Evolutionary conservation across 257 asterid genomes (phyloP), one percentile per base, ranked within the genome.

Genomic region (Parsonsia alboflavescens): DNA sequence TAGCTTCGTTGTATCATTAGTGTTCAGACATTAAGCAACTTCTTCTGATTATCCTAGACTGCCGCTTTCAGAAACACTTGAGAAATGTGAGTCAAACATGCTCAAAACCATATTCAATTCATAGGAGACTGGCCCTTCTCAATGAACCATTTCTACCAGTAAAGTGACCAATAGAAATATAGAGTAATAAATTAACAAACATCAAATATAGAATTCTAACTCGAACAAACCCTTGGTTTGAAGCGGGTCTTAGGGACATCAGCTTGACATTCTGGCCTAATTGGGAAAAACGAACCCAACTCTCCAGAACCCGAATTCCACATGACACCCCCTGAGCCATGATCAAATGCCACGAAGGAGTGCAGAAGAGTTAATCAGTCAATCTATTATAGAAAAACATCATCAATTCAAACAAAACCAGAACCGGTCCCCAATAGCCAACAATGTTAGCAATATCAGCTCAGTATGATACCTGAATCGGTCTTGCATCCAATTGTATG

Each of bases 201-300:
- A 69, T 76, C 57, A 69, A 26, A 49, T 48, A 39, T 28, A 45
- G 28, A 67, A 59, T 16, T 68, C 39, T 61, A 42, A 64, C n/a
- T 46, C 36, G 33, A 7, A 59, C 93, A 68, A 74, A 93, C 98
- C 94, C 96, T 82, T 17, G 98, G 89, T 78, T 90, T 93, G 80
- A 91, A 93, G 56, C 96, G 90, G 63, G 93, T 89, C 85, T 86
- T 86, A 68, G 97, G 97, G 59, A 87, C 91, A 79, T 90, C 95
- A 57, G 86, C 97, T 80, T 77, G 89, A 71, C 96, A 91, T 82
- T 92, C 97, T n/a, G 93, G 90, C 74, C 90, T 91, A 75, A 86
- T 70, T 48, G 97, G 97, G 81, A 86, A 93, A 81, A 86, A 93
- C 0, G 91, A 76, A 77, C 88, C 97, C 86, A 93, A 80, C 82